These are phyloP conservation scores for Hamamelis virginiana DNA, from an alignment of 164 flowering plant genomes.

Conservation along the genomic window DNA sequence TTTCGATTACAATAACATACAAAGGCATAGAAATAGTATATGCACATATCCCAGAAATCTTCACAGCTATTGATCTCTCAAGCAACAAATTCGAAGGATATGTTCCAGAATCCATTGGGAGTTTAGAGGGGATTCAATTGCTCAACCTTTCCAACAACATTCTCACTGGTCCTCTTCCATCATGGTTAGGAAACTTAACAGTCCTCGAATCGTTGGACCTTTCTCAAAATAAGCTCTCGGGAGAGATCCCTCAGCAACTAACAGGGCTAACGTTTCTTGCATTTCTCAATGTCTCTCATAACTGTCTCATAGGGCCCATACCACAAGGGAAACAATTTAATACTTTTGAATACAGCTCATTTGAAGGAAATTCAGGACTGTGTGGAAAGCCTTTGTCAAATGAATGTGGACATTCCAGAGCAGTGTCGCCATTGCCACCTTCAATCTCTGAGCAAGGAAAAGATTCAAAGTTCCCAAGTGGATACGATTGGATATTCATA, in stretches of 20 bases:
- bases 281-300: slow-evolving; percentile 7
- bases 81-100: slow-evolving; percentile 15
- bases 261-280: neutral
- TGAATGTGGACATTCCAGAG: neutral
- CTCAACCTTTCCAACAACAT: slow-evolving; percentile 21
- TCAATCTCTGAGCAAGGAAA: neutral
- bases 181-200: slow-evolving; percentile 5
- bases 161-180: slow-evolving; percentile 11
- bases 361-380: slow-evolving; percentile 9
- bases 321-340: slow-evolving; percentile 11
- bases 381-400: slow-evolving; percentile 16
- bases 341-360: slow-evolving; percentile 6
- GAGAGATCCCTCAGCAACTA: slow-evolving; percentile 11
- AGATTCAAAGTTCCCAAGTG: neutral
- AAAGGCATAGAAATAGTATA: slow-evolving; percentile 4
- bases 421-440: too few relatives aligned
- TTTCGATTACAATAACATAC: neutral
- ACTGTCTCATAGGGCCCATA: slow-evolving; percentile 11
- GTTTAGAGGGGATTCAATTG: neutral
- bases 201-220: slow-evolving; percentile 15
- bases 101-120: slow-evolving; percentile 13
- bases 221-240: slow-evolving; percentile 16
- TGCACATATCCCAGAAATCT: neutral
- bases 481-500: neutral
- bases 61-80: slow-evolving; percentile 11